Base-by-base conservation (phyloP, 345 rosid species). In the Rhizophora mangle region DNA sequence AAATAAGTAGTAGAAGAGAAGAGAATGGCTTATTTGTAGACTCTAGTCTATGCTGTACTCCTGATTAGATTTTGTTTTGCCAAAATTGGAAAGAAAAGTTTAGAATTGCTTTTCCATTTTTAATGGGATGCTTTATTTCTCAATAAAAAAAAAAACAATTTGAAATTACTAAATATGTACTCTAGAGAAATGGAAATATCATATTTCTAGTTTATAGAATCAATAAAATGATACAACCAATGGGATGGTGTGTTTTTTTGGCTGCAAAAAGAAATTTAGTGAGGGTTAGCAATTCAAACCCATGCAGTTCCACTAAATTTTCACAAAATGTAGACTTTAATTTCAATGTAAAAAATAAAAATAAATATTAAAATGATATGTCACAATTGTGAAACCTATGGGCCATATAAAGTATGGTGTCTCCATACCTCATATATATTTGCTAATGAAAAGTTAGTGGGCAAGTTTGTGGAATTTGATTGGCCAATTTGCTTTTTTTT, bases 341-440 rank as follows among this genome's bases (percentile, higher is more conserved):
- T 43, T 43, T 43, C 3, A 5, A 43, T 3, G 18, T 39, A 39
- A 39, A 8, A 8, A 8, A 37, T 7, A 43, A 43, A 11, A 10
- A 39, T 11, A 0, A 3, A 39, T 0, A 32, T 6, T 6, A 34
- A 34, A 6, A 34, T 6, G 36, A 0, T 36, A 36, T 37, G 46
- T 10, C 58, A 54, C 27, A n/a, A 21, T 55, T 22, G 24, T 26
- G 27, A 37, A 56, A 65, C 31, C 21, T 8, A 43, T 8, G 64
- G 81, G 39, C 71, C 78, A 68, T 22, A 34, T 11, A 56, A 58
- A 69, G 76, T 31, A 75, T 63, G 80, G 77, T 61, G 71, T 66
- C 64, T 65, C 78, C 76, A 62, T 69, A 63, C 81, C 69, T 24
- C 68, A 68, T 46, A 36, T 16, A 43, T 63, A 65, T 11, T 49